phyloP scores from a whole-genome alignment of 2,329 filamentous ascomycete genomes.

The Xylaria sp. region DNA sequence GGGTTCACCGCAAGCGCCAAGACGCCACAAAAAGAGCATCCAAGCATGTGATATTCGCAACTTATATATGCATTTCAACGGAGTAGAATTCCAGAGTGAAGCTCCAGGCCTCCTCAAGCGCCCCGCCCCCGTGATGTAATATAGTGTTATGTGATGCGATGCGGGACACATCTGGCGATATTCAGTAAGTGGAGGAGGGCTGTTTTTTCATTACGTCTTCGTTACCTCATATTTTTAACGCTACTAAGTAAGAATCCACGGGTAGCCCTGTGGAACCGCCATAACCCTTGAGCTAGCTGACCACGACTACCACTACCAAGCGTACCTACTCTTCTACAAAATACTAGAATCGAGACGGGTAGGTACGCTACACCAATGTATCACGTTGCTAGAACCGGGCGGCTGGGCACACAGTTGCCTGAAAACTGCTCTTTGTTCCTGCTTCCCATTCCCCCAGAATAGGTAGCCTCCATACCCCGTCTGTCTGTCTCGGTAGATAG shows the following conservation, averaged over 20 bases:
- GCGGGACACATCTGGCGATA: conserved; percentile 26
- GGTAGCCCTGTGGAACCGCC: not conserved
- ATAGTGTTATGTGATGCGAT: conserved; percentile 20
- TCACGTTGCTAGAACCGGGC: conserved; percentile 5
- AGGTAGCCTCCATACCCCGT: no score
- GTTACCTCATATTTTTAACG: conserved; percentile 43
- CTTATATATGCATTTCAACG: not conserved
- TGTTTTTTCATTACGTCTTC: conserved; percentile 48
- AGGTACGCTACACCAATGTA: not conserved
- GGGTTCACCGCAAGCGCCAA: not conserved
- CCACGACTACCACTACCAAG: not conserved
- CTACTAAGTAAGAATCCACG: conserved; percentile 14
- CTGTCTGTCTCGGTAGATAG: not conserved
- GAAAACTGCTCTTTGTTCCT: not conserved
- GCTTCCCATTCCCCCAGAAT: not conserved
- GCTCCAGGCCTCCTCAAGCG: not conserved
- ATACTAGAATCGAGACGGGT: not conserved
- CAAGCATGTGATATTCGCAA: not conserved
- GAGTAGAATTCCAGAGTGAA: not conserved
- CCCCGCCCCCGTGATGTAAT: not conserved
- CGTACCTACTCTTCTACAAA: no score
- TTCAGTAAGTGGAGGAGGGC: conserved; percentile 28
- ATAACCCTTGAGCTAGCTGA: not conserved
- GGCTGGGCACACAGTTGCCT: conserved; percentile 23
- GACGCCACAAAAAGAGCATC: not conserved